phyloP scores from a whole-genome alignment of 2,329 filamentous ascomycete species.

The Colletotrichum sp. region DNA sequence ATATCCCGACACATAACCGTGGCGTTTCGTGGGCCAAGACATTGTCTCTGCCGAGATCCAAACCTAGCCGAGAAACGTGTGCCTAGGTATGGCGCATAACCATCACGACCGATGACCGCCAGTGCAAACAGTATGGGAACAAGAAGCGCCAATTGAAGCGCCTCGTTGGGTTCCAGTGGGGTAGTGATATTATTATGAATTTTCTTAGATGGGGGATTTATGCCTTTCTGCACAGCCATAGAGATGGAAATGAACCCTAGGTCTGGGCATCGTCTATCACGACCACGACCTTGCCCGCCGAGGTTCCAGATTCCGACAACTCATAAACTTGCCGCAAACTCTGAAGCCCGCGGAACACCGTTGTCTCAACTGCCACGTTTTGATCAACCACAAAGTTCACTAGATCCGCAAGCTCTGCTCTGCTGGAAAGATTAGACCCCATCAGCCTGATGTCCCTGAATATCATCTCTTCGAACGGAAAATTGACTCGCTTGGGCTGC shows the following conservation, averaged over 20 bases:
- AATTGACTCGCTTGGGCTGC: slow-evolving; percentile 44
- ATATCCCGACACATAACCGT: too few species aligned
- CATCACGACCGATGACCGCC: too few species aligned
- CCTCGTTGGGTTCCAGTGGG: too few species aligned
- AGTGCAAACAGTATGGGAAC: too few species aligned
- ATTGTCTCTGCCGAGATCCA: too few species aligned
- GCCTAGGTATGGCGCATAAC: too few species aligned
- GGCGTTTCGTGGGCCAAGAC: too few species aligned
- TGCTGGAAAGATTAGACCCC: slow-evolving; percentile 48
- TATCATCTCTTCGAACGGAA: slow-evolving; percentile 51
- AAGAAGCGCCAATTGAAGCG: too few species aligned
- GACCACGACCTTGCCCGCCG: slow-evolving; percentile 57
- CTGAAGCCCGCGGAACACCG: slow-evolving; percentile 57
- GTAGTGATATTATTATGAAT: too few species aligned
- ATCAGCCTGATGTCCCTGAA: slow-evolving; percentile 58
- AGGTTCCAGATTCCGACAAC: slow-evolving; percentile 57
- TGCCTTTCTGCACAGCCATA: background rate
- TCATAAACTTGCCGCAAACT: slow-evolving; percentile 54
- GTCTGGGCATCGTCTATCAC: slow-evolving; percentile 52
- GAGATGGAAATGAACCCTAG: background rate
- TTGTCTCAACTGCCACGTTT: slow-evolving; percentile 53
- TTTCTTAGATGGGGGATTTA: too few species aligned
- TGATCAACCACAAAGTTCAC: slow-evolving; percentile 48
- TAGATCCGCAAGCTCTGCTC: slow-evolving; percentile 50
- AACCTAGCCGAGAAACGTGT: too few species aligned